Evolutionary conservation across 345 rosid genomes (phyloP), one percentile per base, ranked within the genome.

Genomic region (Lepidium didymum): DNA sequence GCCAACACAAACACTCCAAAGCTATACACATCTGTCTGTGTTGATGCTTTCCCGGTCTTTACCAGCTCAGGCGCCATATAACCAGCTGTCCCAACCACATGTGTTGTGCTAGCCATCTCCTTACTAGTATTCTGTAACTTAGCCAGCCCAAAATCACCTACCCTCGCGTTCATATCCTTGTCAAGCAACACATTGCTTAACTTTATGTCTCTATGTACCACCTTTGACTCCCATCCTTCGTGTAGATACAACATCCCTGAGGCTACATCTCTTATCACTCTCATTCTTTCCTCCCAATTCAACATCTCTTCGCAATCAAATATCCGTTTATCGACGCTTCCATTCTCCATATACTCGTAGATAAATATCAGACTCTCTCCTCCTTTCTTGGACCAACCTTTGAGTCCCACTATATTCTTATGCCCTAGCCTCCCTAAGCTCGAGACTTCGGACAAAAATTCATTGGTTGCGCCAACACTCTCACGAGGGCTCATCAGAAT

Each of bases 351-450:
- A 56, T 85, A 91, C 72, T 83, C 97, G 50, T 87, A 92, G 0
- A 89, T 77, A 55, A 91, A 61, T 75, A 92, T 72, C 62, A 92
- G 71, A 31, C 33, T 67, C 33, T 91, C 98, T 43, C 68, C 83
- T 49, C 87, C 90, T 81, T 71, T 80, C 83, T 89, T 89, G 50
- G 86, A 79, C 96, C 98, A 91, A 45, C 97, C 97, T 73, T 78
- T 80, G 47, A 89, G 74, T 0, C 84, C 84, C 9, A 86, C 96
- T 56, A 89, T 67, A 23, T 78, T 89, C 74, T 84, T 68, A 64
- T 92, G 96, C 37, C 83, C 83, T 58, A 80, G 43, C 60, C 96
- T 79, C 40, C 96, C 96, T 10, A 89, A 82, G 51, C 89, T 84
- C 2, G 95, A 79, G 25, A 86, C 79, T 67, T 92, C 92, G 0